phyloP scores from a whole-genome alignment of 306 rosid species.

The Malus sylvestris region DNA sequence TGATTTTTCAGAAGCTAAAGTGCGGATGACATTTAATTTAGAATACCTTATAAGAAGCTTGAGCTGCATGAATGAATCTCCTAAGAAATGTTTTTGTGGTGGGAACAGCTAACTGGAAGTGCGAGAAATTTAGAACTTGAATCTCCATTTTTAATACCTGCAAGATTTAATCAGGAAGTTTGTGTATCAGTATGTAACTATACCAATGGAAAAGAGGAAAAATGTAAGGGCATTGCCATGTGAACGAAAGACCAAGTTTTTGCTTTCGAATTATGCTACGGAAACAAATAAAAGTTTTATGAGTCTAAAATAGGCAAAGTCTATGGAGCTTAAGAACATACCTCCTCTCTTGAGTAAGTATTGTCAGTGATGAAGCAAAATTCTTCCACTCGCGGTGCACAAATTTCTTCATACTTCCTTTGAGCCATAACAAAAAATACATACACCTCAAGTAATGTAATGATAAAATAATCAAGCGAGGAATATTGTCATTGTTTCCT shows the following conservation, averaged over 20 bases:
- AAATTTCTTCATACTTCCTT: slow-evolving; percentile 85
- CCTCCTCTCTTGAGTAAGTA: slow-evolving; percentile 77
- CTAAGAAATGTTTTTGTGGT: slow-evolving; percentile 83
- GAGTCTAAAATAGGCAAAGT: not conserved
- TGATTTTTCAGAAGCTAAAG: not conserved
- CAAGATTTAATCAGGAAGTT: slow-evolving; percentile 15
- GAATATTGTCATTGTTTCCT: not conserved
- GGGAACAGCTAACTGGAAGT: slow-evolving; percentile 73
- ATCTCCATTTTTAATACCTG: slow-evolving; percentile 79
- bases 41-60: slow-evolving; percentile 59
- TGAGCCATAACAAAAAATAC: slow-evolving; percentile 27
- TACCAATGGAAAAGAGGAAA: not conserved
- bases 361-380: slow-evolving; percentile 81
- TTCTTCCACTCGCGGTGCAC: slow-evolving; percentile 75
- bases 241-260: not conserved
- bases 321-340: not conserved
- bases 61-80: slow-evolving; percentile 83
- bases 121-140: slow-evolving; percentile 53
- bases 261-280: not conserved
- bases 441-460: not conserved
- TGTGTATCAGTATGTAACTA: slow-evolving; percentile 4
- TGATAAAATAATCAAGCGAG: not conserved
- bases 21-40: not conserved
- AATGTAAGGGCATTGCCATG: not conserved
- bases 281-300: not conserved